Evolutionary conservation across 805 yeast species (phyloP).

Genomic region (Saccharomycopsis javanensis): DNA sequence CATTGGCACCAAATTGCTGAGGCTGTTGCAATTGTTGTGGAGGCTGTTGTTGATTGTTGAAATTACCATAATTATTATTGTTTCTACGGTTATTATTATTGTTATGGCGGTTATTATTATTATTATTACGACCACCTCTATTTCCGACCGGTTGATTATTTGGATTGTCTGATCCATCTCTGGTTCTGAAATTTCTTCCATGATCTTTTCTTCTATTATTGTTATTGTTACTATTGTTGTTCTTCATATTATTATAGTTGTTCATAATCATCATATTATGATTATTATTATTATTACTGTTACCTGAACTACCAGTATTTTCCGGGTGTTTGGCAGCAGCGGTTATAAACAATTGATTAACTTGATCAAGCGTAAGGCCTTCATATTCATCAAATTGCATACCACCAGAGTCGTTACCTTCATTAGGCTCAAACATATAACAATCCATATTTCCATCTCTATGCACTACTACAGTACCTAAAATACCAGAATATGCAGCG

Average conservation of each 20-base stretch:
- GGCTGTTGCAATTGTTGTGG: conserved; percentile 21
- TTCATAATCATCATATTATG: background rate
- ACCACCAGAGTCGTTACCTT: conserved; percentile 43
- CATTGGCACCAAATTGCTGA: conserved; percentile 22
- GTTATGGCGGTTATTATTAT: conserved; percentile 14
- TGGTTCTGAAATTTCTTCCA: background rate
- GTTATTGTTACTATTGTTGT: conserved; percentile 2
- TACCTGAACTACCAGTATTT: conserved; percentile 7
- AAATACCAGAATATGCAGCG: conserved; percentile 71
- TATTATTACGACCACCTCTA: conserved; percentile 14
- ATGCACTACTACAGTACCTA: conserved; percentile 60
- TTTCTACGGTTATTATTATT: conserved; percentile 13
- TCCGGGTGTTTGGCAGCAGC: conserved; percentile 9
- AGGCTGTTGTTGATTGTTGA: conserved; percentile 18
- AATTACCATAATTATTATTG: conserved; percentile 9
- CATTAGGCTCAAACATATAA: conserved; percentile 59
- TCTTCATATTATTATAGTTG: background rate
- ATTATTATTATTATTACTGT: conserved; percentile 6
- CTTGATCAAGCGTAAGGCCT: conserved; percentile 54
- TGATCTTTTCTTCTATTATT: conserved; percentile 7
- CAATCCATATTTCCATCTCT: conserved; percentile 49
- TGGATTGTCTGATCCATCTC: conserved; percentile 12
- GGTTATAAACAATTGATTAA: conserved; percentile 44
- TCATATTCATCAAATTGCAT: conserved; percentile 78
- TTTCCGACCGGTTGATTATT: conserved; percentile 21